A percentile compares a stretch with the other conserved stretches of the same genome.
Conservation (phyloP, 768 basidiomycete species). For the Mycena pura region DNA sequence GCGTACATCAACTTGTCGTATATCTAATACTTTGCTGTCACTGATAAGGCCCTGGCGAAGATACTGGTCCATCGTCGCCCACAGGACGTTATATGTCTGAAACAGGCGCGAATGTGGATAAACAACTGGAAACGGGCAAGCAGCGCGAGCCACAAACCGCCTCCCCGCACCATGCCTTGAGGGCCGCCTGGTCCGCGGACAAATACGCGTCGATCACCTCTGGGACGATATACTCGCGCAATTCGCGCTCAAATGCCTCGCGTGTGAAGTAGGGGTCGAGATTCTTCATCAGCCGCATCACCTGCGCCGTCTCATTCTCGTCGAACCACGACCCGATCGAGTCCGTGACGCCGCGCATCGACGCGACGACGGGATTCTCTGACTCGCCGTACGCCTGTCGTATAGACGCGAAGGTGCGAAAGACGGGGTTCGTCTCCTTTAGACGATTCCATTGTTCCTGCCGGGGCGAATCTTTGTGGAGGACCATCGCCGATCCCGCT, state of each 20-base stretch:
- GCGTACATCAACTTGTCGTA: conserved; percentile 94
- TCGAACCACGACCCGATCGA: conserved; percentile 92
- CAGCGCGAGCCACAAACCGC: conserved; percentile 64
- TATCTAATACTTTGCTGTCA: conserved; percentile 94
- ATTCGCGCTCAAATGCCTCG: conserved; percentile 87
- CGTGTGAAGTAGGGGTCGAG: conserved; percentile 88
- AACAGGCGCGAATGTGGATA: not conserved
- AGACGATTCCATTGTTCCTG: conserved; percentile 83
- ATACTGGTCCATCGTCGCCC: conserved; percentile 97
- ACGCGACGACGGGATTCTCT: conserved; percentile 86
- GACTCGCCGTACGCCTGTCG: conserved; percentile 87
- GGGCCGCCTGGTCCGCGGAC: conserved; percentile 83
- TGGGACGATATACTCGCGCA: conserved; percentile 96
- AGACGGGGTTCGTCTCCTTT: conserved; percentile 81
- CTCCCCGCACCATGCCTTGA: conserved; percentile 94
- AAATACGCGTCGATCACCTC: conserved; percentile 97
- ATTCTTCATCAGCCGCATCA: conserved; percentile 83
- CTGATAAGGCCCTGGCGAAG: conserved; percentile 88
- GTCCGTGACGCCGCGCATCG: conserved; percentile 81
- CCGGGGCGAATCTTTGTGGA: conserved; percentile 82
- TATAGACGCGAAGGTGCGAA: conserved; percentile 63
- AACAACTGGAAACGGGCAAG: not conserved
- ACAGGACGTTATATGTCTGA: conserved; percentile 96
- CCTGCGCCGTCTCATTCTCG: conserved; percentile 98
- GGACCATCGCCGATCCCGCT: conserved; percentile 84